Percentiles rank a stretch among this genome's conserved stretches.
These are phyloP conservation scores for Lactarius tabidus DNA, from an alignment of 768 basidiomycete genomes.

Conservation along the genomic window DNA sequence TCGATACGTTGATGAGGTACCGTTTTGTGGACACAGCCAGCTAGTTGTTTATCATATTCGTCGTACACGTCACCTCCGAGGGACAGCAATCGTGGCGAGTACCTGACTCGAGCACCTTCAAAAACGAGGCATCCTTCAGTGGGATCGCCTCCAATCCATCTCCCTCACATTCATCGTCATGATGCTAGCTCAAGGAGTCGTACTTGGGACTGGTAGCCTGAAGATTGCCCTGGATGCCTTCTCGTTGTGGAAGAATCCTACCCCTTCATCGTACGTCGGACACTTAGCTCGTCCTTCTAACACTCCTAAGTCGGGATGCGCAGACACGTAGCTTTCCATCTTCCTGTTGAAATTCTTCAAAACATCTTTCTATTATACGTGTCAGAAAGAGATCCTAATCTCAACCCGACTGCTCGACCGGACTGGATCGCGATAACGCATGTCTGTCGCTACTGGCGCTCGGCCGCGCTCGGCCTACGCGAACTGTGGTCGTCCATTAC, in stretches of 20 bases:
- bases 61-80: not conserved
- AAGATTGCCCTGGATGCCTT: not conserved
- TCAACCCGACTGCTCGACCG: not conserved
- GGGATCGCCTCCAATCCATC: not conserved
- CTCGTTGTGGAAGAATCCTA: not conserved
- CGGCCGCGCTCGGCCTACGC: conserved; percentile 19
- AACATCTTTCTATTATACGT: not conserved
- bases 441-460: conserved; percentile 19
- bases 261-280: not conserved
- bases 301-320: not conserved
- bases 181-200: not conserved
- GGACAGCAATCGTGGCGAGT: not conserved
- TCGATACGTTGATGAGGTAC: not conserved
- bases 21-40: not conserved
- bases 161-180: not conserved
- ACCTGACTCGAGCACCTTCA: not conserved
- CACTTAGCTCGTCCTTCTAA: not conserved
- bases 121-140: not conserved
- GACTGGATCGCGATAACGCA: conserved; percentile 15
- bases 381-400: not conserved
- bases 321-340: not conserved
- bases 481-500: conserved; percentile 19
- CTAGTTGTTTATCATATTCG: not conserved
- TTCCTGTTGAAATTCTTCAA: not conserved
- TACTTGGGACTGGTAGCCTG: not conserved